A percentile compares a stretch with the other conserved stretches of the same genome.
These are phyloP conservation scores for Daldinia caldariorum DNA, from an alignment of 495 filamentous ascomycete species.

Conservation along the genomic window DNA sequence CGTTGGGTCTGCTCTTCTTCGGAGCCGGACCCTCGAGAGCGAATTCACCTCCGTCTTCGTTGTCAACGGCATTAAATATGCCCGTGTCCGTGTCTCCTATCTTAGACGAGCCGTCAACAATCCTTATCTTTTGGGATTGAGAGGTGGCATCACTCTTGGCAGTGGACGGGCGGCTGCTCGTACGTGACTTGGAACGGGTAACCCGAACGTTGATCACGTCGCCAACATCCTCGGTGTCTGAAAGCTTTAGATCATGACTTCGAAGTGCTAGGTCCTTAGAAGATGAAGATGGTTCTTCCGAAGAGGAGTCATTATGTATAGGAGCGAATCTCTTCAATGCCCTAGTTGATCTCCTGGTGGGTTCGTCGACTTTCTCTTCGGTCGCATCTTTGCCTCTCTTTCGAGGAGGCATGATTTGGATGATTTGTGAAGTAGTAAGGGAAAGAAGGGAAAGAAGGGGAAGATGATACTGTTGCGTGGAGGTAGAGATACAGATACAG, in stretches of 20 bases:
- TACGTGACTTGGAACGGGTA: constrained; percentile 13
- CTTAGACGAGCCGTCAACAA: constrained; percentile 11
- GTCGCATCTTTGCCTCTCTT: constrained; percentile 22
- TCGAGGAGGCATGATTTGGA: constrained; percentile 28
- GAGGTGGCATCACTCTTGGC: constrained; percentile 16
- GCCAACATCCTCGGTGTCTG: constrained; percentile 7
- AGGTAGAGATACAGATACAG: not conserved
- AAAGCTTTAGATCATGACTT: not conserved
- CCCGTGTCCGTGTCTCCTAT: constrained; percentile 18
- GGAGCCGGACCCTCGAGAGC: constrained; percentile 10
- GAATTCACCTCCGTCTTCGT: constrained; percentile 29
- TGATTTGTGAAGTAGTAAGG: not conserved
- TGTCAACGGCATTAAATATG: constrained; percentile 36
- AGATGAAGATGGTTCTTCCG: constrained; percentile 16
- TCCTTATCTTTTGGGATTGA: not conserved
- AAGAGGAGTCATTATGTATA: constrained; percentile 1
- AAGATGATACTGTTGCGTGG: not conserved
- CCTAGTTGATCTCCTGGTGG: constrained; percentile 25
- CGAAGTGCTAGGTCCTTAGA: not conserved
- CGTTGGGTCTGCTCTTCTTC: constrained; percentile 33
- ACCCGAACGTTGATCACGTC: constrained; percentile 27
- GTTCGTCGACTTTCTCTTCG: not conserved
- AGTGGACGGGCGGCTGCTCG: constrained; percentile 27
- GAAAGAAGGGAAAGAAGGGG: not conserved
- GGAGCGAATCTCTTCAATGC: not conserved